Conservation (phyloP, 2,329 filamentous ascomycete species). For the Neofusicoccum sp. region DNA sequence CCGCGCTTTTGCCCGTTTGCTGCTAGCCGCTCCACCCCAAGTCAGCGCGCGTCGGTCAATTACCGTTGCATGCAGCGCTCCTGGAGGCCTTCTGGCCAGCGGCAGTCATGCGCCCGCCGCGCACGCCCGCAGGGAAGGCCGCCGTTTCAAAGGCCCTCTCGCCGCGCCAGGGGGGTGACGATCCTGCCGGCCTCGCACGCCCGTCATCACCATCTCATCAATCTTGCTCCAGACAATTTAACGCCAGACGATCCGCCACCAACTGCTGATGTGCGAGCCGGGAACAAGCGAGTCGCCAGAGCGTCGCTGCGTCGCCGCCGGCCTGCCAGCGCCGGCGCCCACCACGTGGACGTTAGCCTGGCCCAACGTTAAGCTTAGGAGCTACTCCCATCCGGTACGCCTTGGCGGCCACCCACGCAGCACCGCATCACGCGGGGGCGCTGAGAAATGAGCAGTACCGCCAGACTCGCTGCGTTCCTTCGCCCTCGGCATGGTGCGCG, state of each 20-base stretch:
- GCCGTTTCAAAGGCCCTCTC: conserved; percentile 9
- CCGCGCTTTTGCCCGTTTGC: not conserved
- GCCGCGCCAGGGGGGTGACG: conserved; percentile 9
- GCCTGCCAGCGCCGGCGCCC: too few species aligned
- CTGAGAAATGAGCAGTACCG: conserved; percentile 13
- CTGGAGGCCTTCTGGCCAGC: conserved; percentile 3
- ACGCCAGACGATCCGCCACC: conserved; percentile 14
- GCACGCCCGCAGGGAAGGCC: conserved; percentile 7
- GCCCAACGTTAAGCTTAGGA: not conserved
- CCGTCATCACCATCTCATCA: not conserved
- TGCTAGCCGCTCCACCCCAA: conserved; percentile 9
- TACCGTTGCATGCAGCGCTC: conserved; percentile 10
- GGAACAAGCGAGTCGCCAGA: conserved; percentile 10
- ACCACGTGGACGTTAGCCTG: too few species aligned
- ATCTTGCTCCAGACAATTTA: conserved; percentile 14
- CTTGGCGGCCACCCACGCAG: conserved; percentile 9
- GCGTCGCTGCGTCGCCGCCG: not conserved
- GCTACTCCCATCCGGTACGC: not conserved
- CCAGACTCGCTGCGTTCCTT: conserved; percentile 6
- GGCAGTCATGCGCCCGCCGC: conserved; percentile 6
- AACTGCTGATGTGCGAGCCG: conserved; percentile 2
- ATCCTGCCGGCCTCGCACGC: not conserved
- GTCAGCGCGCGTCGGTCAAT: conserved; percentile 4
- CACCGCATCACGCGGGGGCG: conserved; percentile 12
- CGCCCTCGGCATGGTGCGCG: not conserved